A percentile compares a stretch with the other conserved stretches of the same genome.
phyloP scores from a whole-genome alignment of 164 flowering plant genomes.

The Aristolochia californica region DNA sequence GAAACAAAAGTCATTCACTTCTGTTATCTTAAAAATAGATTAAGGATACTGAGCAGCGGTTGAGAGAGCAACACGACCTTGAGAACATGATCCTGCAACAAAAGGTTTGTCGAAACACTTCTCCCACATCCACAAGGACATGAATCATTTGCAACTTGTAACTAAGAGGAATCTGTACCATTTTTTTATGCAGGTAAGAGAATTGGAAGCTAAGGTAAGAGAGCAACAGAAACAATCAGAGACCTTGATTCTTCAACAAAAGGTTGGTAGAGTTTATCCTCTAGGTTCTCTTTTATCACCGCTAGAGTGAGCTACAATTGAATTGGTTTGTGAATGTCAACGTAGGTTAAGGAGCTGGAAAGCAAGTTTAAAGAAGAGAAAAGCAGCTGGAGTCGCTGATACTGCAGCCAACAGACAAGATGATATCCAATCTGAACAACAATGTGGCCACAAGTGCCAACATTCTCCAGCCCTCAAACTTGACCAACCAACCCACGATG shows the following conservation, averaged over 20 bases:
- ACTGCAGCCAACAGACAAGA: conserved; percentile 19
- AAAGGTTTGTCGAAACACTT: conserved; percentile 35
- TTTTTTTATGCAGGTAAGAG: conserved; percentile 1
- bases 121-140: not conserved
- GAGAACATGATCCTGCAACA: conserved; percentile 31
- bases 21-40: conserved; percentile 12
- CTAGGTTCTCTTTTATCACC: too few relatives aligned
- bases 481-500: conserved; percentile 21
- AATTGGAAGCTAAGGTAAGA: conserved; percentile 3
- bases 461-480: conserved; percentile 38
- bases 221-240: conserved; percentile 12
- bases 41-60: conserved; percentile 19
- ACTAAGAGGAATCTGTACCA: too few relatives aligned
- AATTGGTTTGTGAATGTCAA: not conserved
- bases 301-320: too few relatives aligned
- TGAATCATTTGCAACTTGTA: too few relatives aligned
- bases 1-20: not conserved
- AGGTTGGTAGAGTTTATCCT: conserved; percentile 51
- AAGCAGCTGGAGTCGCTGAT: conserved; percentile 12
- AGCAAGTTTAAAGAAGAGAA: conserved; percentile 17
- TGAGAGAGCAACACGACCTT: conserved; percentile 15
- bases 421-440: conserved; percentile 18
- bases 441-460: conserved; percentile 29
- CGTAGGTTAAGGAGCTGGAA: conserved; percentile 9
- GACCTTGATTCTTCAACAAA: conserved; percentile 32